Base-by-base conservation (phyloP, 2,329 filamentous ascomycete species). In the Pseudogymnoascus sp. region DNA sequence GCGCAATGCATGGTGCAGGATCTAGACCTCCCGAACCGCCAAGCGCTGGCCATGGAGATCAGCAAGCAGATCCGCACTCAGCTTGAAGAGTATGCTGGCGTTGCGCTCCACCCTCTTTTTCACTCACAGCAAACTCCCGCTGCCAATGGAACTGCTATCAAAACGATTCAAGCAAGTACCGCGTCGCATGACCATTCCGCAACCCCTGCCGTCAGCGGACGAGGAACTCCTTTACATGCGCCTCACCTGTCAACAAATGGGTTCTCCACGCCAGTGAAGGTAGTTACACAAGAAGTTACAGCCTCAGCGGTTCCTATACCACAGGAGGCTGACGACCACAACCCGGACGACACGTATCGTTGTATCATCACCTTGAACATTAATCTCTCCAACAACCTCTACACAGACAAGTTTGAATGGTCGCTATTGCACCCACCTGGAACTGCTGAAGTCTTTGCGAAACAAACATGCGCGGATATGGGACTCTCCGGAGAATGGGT, bases 391-490 rank as follows among this genome's bases (percentile, higher is more conserved):
- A 96, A 96, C 63, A 88, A 90, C 69, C 83, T 97, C 11, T 97
- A 97, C 75, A 96, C 91, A 3, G 95, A 99, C 80, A 96, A 93
- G 72, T 97, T 99, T 67, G 93, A 97, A 74, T 97, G 93, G 93
- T 97, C 93, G 4, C 80, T 99, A 18, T 81, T 96, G 16, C 93
- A 97, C 71, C 92, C 93, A 2, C 89, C 92, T 1, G 93, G 93
- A 21, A 92, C 93, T 43, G 91, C 95, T 0, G 93, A 99, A 75
- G 86, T 88, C 11, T 97, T 97, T 74, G 93, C 95, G 36, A 91
- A 91, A 72, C 86, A 91, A 67, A 97, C 95, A 0, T 97, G 95
- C 73, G 90, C 91, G 28, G 95, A 99, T 73, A 80, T 99, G 7
- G 93, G 93, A 5, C 79, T 99, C 62, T 83, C 88, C 5, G 91